Percentiles rank a stretch among this genome's conserved stretches.
phyloP scores from a whole-genome alignment of 225 moss, liverwort and hornwort genomes.

The Pleurozium schreberi region DNA sequence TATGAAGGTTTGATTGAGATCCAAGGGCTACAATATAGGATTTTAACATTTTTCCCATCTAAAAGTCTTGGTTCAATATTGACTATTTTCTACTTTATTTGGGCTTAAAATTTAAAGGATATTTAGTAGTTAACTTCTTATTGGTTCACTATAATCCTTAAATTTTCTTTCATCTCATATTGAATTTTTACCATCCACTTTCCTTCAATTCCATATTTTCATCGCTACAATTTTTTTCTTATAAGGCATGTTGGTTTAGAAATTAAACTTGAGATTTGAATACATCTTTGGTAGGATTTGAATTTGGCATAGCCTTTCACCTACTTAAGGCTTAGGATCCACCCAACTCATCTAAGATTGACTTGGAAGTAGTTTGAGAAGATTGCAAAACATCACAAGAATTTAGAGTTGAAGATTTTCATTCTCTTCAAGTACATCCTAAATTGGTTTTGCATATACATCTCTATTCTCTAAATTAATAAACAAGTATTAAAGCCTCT shows the following conservation, averaged over 20 bases:
- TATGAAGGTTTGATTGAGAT: background rate
- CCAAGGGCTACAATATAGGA: rapidly evolving
- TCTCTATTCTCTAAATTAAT: no score
- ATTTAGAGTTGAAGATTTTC: no score
- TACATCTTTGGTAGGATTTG: background rate
- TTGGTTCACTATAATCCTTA: no score
- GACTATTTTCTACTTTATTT: background rate
- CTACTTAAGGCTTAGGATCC: background rate
- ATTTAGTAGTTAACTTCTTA: background rate
- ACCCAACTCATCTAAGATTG: rapidly evolving
- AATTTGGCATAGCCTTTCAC: rapidly evolving
- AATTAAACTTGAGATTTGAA: background rate
- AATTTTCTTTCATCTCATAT: background rate
- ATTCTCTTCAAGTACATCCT: no score
- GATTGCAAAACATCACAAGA: no score
- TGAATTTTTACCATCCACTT: background rate
- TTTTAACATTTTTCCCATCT: background rate
- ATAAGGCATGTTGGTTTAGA: background rate
- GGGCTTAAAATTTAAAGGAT: background rate
- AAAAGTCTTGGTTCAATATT: background rate
- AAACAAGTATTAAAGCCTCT: background rate
- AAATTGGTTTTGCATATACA: background rate
- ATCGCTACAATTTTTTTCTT: background rate
- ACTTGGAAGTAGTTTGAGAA: no score
- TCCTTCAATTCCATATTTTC: background rate